Base-by-base conservation (phyloP, 2,329 filamentous ascomycete species). In the Aspergillus pseudoglaucus region DNA sequence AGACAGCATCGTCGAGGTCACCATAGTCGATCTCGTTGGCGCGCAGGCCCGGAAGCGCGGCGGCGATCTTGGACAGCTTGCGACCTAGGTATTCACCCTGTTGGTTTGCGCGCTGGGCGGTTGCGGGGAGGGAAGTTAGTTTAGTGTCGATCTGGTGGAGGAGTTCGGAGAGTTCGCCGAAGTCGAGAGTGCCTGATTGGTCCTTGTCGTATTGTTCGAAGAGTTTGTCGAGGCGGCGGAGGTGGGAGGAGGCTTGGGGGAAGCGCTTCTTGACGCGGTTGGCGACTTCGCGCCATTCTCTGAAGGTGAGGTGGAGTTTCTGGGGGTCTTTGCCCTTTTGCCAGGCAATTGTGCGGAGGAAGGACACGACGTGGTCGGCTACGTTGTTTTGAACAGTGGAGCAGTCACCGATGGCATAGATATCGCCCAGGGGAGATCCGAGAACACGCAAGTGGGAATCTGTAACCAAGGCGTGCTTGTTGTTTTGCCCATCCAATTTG, bases 351-450 rank as follows among this genome's bases (percentile, higher is more conserved):
- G 83, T 88, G 52, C 90, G 89, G 9, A 98, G 79, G 71, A 97
- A 98, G 17, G 82, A 85, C 42, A 96, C 79, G 59, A 98, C 84
- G 71, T 96, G 85, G 62, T 95, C 88, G 3, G 90, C 88, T 2
- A 97, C 78, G 59, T 98, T 98, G 75, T 98, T 98, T 64, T 98
- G 94, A 0, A 98, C 91, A 0, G 94, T 98, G 6, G 88, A 79
- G 72, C 93, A 97, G 71, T 98, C 93, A 12, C 93, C 93, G 53
- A 98, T 90, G 42, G 90, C 90, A 63, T 98, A 98, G 18, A 98
- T 90, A 52, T 97, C 91, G 33, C 93, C 93, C 0, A 97, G 72
- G 0, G 93, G 93, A 0, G 93, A 82, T 46, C 93, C 93, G 50
- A 86, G 87, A 0, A 98, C 75, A 37, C 93, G 88, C 7, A 97